Evolutionary conservation across 345 rosid species (phyloP).

Genomic region (Odontarrhena argentea): DNA sequence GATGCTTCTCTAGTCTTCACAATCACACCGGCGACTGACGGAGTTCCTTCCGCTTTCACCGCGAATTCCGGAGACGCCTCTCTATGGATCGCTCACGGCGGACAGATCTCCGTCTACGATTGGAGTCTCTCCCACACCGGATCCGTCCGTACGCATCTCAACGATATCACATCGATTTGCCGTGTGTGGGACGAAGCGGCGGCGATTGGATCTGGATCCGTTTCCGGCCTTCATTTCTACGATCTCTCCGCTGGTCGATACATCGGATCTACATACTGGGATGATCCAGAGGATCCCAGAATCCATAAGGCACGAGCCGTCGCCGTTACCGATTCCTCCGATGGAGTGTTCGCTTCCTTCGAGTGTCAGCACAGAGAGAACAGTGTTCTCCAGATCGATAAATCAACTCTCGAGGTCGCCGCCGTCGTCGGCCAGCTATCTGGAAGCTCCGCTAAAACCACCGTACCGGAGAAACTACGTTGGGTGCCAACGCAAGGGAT

Average conservation of each 20-base stretch:
- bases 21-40: slow-evolving; percentile 67
- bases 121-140: slow-evolving; percentile 61
- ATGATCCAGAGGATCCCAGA: slow-evolving; percentile 78
- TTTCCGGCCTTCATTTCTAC: slow-evolving; percentile 85
- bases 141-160: slow-evolving; percentile 82
- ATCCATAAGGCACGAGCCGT: slow-evolving; percentile 71
- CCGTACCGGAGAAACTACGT: slow-evolving; percentile 64
- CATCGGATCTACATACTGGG: slow-evolving; percentile 74
- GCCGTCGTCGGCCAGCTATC: slow-evolving; percentile 66
- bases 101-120: slow-evolving; percentile 83
- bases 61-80: slow-evolving; percentile 69
- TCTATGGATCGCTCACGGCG: slow-evolving; percentile 88
- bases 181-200: slow-evolving; percentile 67
- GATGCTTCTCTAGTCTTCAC: slow-evolving; percentile 74
- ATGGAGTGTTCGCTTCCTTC: slow-evolving; percentile 66
- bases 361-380: slow-evolving; percentile 85
- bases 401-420: slow-evolving; percentile 69
- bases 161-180: slow-evolving; percentile 61
- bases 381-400: slow-evolving; percentile 64
- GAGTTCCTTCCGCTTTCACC: slow-evolving; percentile 64
- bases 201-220: slow-evolving; percentile 65
- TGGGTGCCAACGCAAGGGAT: slow-evolving; percentile 62
- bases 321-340: slow-evolving; percentile 60
- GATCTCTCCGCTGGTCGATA: slow-evolving; percentile 61
- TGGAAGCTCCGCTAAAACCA: slow-evolving; percentile 65